These are phyloP conservation scores for Lignosus rhinocerotis DNA, from an alignment of 1,284 basidiomycete species.

Conservation along the genomic window DNA sequence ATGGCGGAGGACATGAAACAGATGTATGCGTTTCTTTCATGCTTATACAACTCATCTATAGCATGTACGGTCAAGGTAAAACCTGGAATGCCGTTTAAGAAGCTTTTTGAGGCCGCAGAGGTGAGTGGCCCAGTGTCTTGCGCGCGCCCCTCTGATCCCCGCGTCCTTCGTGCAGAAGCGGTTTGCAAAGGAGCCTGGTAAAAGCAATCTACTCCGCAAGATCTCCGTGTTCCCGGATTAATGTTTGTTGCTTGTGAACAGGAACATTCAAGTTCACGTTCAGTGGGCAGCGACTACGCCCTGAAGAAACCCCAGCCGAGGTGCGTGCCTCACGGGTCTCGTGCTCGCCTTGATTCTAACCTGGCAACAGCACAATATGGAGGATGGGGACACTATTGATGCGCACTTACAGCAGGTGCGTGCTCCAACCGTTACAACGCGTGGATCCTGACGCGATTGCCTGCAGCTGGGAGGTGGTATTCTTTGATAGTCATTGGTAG, in stretches of 20 bases:
- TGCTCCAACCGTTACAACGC: neutral
- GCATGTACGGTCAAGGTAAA: slow-evolving; percentile 61
- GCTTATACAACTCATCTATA: slow-evolving; percentile 5
- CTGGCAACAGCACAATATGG: slow-evolving; percentile 46
- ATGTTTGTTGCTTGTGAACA: slow-evolving; percentile 13
- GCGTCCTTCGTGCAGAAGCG: slow-evolving; percentile 43
- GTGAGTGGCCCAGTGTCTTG: slow-evolving; percentile 35
- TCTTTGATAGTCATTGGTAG: neutral
- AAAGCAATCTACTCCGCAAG: slow-evolving; percentile 14
- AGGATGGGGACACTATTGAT: slow-evolving; percentile 58
- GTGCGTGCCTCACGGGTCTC: slow-evolving; percentile 39
- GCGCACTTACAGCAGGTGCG: slow-evolving; percentile 55
- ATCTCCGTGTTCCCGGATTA: neutral
- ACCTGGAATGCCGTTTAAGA: slow-evolving; percentile 58
- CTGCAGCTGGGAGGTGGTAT: slow-evolving; percentile 13
- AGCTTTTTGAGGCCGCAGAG: slow-evolving; percentile 67
- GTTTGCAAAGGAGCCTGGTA: slow-evolving; percentile 59
- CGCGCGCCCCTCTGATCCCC: neutral
- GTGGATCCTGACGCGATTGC: neutral
- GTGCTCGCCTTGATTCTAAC: neutral
- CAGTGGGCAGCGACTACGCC: slow-evolving; percentile 50
- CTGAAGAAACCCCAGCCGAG: slow-evolving; percentile 50
- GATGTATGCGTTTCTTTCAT: neutral
- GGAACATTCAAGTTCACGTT: slow-evolving; percentile 61
- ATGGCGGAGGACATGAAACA: neutral